Evolutionary conservation across 1,284 basidiomycete species (phyloP).

Genomic region (Marasmius oreades): DNA sequence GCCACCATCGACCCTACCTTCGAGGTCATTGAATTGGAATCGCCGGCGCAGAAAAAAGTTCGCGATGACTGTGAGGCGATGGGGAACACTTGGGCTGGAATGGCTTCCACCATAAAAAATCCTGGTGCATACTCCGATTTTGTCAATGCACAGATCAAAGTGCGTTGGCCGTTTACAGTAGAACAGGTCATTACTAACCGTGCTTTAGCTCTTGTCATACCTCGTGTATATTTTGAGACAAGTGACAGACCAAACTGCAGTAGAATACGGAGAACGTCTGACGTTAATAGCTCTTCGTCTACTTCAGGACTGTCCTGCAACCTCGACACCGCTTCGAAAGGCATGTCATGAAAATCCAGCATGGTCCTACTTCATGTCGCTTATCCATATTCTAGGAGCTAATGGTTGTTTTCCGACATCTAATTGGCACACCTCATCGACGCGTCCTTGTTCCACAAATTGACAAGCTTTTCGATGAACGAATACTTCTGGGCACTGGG

Average conservation of each 20-base stretch:
- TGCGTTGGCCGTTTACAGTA: slow-evolving; percentile 25
- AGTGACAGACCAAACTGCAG: slow-evolving; percentile 53
- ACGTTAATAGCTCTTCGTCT: slow-evolving; percentile 83
- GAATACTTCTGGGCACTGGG: slow-evolving; percentile 86
- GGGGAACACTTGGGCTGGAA: slow-evolving; percentile 84
- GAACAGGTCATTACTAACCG: neutral
- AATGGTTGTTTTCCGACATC: slow-evolving; percentile 90
- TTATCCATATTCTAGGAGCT: slow-evolving; percentile 63
- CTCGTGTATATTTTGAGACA: slow-evolving; percentile 88
- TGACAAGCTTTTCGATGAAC: slow-evolving; percentile 90
- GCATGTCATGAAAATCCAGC: slow-evolving; percentile 29
- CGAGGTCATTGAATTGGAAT: slow-evolving; percentile 74
- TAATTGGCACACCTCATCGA: slow-evolving; percentile 81
- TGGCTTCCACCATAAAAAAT: slow-evolving; percentile 78
- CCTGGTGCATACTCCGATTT: slow-evolving; percentile 83
- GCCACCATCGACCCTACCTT: slow-evolving; percentile 76
- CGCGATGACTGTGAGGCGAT: slow-evolving; percentile 78
- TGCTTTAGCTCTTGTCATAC: slow-evolving; percentile 76
- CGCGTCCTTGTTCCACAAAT: slow-evolving; percentile 82
- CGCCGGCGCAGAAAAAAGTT: slow-evolving; percentile 84
- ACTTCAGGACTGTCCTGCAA: slow-evolving; percentile 91
- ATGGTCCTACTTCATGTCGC: neutral
- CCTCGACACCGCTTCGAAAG: slow-evolving; percentile 80
- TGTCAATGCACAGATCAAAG: slow-evolving; percentile 92
- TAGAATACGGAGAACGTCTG: slow-evolving; percentile 79